These are phyloP conservation scores for Yamadazyma songkhlaensis DNA, from an alignment of 1,139 yeast species.

Conservation along the genomic window DNA sequence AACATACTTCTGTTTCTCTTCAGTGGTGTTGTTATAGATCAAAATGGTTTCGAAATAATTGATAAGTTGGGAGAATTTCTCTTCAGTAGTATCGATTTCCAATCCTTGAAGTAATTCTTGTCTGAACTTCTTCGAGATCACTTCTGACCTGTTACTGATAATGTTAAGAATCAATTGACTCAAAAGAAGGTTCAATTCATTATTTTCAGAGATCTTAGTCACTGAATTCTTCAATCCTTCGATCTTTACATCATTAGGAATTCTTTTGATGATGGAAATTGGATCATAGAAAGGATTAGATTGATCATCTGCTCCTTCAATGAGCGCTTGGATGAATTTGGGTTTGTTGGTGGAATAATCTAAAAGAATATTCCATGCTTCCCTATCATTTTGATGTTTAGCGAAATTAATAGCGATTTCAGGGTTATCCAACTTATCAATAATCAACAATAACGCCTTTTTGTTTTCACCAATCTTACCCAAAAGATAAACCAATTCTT, in stretches of 20 bases:
- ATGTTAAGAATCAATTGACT: conserved; percentile 61
- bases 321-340: conserved; percentile 66
- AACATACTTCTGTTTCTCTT: conserved; percentile 1
- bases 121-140: conserved; percentile 35
- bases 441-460: conserved; percentile 72
- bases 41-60: conserved; percentile 24
- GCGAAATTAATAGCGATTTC: conserved; percentile 81
- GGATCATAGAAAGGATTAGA: conserved; percentile 58
- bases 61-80: conserved; percentile 16
- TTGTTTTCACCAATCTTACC: conserved; percentile 82
- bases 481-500: conserved; percentile 76
- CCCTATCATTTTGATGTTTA: conserved; percentile 64
- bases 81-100: conserved; percentile 21
- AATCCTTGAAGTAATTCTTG: conserved; percentile 42
- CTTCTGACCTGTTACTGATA: conserved; percentile 56
- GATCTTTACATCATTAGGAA: conserved; percentile 61
- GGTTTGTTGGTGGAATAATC: conserved; percentile 73
- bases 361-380: conserved; percentile 75
- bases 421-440: conserved; percentile 76
- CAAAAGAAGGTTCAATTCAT: conserved; percentile 57
- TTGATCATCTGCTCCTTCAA: conserved; percentile 65
- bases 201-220: conserved; percentile 60
- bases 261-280: conserved; percentile 58
- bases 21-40: conserved; percentile 11
- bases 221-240: conserved; percentile 65